A percentile compares a stretch with the other conserved stretches of the same genome.
Conservation (phyloP, 768 basidiomycete species). For the Cytidiella melzeri region DNA sequence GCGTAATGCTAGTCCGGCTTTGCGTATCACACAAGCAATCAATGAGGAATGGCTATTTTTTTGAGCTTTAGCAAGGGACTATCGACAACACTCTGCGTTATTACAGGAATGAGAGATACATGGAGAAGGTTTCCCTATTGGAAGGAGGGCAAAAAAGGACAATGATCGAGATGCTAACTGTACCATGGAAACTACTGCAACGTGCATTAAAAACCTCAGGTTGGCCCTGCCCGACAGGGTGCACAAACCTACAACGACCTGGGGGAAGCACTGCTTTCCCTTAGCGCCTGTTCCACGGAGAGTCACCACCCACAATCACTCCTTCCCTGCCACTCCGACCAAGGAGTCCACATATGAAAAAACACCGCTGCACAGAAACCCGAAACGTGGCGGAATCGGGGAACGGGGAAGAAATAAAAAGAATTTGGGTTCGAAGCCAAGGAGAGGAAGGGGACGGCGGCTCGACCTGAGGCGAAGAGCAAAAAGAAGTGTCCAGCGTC, state of each 20-base stretch:
- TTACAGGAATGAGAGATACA: not conserved
- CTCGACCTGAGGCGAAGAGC: slow-evolving; percentile 6
- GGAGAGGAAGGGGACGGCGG: slow-evolving; percentile 14
- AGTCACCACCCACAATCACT: slow-evolving; percentile 22
- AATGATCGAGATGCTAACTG: slow-evolving; percentile 2
- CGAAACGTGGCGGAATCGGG: not conserved
- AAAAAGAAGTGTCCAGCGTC: slow-evolving; percentile 5
- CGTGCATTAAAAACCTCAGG: slow-evolving; percentile 19
- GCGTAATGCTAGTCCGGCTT: no score
- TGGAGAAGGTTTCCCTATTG: not conserved
- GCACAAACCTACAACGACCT: slow-evolving; percentile 18
- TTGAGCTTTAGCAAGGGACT: not conserved
- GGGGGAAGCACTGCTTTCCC: slow-evolving; percentile 35
- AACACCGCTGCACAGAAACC: slow-evolving; percentile 4
- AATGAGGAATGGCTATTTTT: no score
- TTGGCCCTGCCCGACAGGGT: slow-evolving; percentile 3
- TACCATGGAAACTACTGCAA: slow-evolving; percentile 19
- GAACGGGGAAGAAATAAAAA: slow-evolving; percentile 5
- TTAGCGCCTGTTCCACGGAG: slow-evolving; percentile 22
- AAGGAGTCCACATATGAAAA: slow-evolving; percentile 7
- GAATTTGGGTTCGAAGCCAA: slow-evolving; percentile 1
- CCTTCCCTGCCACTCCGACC: slow-evolving; percentile 13
- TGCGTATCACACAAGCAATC: no score
- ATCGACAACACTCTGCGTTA: not conserved
- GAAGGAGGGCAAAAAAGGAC: not conserved